Percentiles rank a stretch among this genome's conserved stretches.
phyloP scores from a whole-genome alignment of 768 basidiomycete species.

The Trametes cingulata region DNA sequence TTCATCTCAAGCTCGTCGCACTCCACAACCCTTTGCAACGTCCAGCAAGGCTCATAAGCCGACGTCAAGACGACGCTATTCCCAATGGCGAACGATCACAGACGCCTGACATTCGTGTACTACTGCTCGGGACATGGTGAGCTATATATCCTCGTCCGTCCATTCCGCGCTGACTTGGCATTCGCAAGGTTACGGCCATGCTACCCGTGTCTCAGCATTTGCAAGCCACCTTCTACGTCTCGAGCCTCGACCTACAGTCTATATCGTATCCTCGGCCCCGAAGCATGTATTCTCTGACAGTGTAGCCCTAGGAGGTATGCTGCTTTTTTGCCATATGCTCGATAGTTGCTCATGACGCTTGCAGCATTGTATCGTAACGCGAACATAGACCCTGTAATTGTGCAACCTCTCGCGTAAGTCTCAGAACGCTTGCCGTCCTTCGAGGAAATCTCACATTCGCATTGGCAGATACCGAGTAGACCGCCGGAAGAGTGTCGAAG shows the following conservation, averaged over 20 bases:
- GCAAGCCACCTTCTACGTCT: slow-evolving; percentile 57
- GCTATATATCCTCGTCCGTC: slow-evolving; percentile 19
- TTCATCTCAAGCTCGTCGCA: not conserved
- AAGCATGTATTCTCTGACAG: slow-evolving; percentile 68
- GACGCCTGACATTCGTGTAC: slow-evolving; percentile 51
- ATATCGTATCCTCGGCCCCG: slow-evolving; percentile 77
- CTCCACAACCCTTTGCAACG: slow-evolving; percentile 4
- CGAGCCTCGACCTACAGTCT: slow-evolving; percentile 45
- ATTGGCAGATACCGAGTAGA: slow-evolving; percentile 75
- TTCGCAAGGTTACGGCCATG: slow-evolving; percentile 75
- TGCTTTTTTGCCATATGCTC: not conserved
- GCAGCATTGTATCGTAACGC: slow-evolving; percentile 65
- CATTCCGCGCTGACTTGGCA: not conserved
- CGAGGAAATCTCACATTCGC: slow-evolving; percentile 4
- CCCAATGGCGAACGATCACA: slow-evolving; percentile 3
- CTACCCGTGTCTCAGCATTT: slow-evolving; percentile 79
- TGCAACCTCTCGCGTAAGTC: slow-evolving; percentile 76
- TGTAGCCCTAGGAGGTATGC: slow-evolving; percentile 49
- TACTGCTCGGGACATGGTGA: slow-evolving; percentile 78
- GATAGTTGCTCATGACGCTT: too few species aligned
- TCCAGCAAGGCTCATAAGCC: not conserved
- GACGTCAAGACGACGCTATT: not conserved
- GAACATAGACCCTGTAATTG: slow-evolving; percentile 77
- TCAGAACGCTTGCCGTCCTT: not conserved
- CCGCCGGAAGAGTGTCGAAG: slow-evolving; percentile 65